Evolutionary conservation across 257 asterid genomes (phyloP), one percentile per base, ranked within the genome.

Genomic region (Gentiana straminea): DNA sequence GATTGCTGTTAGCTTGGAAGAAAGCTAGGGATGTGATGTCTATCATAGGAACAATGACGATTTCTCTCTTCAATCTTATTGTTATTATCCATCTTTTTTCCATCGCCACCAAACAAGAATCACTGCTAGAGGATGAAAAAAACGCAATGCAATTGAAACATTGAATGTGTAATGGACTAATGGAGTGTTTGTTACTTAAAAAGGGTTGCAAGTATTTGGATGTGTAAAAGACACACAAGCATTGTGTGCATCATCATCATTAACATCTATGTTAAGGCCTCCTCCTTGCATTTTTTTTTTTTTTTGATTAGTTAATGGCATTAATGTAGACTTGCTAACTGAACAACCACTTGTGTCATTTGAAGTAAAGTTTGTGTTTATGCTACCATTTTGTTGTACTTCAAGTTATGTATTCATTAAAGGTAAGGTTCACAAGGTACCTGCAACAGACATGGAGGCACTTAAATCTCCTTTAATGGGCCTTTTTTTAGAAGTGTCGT

Each of bases 381-480:
- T 32, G 24, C 13, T 45, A 47, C 62, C 78, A 67, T 24, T 70
- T 78, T 62, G 61, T 24, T 24, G 24, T 32, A 43, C 24, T 24
- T 24, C 24, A 24, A 24, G 24, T 24, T 24, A 24, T 24, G 24
- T 24, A 24, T 24, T 24, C 24, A 24, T 24, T 24, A 24, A 24
- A 24, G 24, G 24, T 24, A 24, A 89, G 97, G 82, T 89, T 60
- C 86, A 89, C 81, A 85, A 85, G 85, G 95, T 85, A 61, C 94
- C 91, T 36, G 86, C 94, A 63, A 84, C 83, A 72, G 93, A 89
- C 71, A 83, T 89, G 85, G 97, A 89, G 74, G 95, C 95, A 60
- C 84, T 89, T 64, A 89, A 79, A 73, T 89, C 97, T 62, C 97
- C 97, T 63, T 82, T 89, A 58, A 89, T 89, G 97, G 95, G 97